A percentile compares a stretch with the other conserved stretches of the same genome.
Conservation (phyloP, 2,329 filamentous ascomycete genomes). For the Emericellopsis cladophorae region DNA sequence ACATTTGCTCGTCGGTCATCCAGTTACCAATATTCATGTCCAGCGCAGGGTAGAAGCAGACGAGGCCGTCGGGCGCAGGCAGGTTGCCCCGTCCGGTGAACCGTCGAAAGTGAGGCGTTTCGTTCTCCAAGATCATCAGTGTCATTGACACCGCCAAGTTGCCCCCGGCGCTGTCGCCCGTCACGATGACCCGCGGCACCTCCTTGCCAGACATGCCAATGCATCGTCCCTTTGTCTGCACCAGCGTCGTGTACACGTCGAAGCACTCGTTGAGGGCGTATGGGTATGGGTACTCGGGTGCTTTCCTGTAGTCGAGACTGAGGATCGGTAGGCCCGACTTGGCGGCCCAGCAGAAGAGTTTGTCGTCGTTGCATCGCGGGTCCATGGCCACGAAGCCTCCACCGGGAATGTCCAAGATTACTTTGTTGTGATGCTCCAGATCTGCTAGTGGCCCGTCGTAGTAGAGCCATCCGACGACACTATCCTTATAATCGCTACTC, state of each 20-base stretch:
- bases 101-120: conserved; percentile 26
- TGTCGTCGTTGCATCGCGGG: conserved; percentile 88
- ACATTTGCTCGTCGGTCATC: conserved; percentile 99
- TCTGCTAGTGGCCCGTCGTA: conserved; percentile 79
- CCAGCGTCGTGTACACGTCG: conserved; percentile 27
- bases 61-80: conserved; percentile 64
- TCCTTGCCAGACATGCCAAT: conserved; percentile 27
- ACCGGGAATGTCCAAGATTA: conserved; percentile 83
- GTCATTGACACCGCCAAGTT: conserved; percentile 53
- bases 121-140: conserved; percentile 79
- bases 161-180: conserved; percentile 35
- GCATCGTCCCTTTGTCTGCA: conserved; percentile 25
- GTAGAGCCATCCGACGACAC: conserved; percentile 81
- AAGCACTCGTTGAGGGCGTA: conserved; percentile 35
- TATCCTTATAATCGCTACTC: conserved; percentile 71
- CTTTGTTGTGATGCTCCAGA: conserved; percentile 59
- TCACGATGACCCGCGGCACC: conserved; percentile 27
- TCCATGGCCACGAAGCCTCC: conserved; percentile 96
- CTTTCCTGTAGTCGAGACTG: conserved; percentile 69
- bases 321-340: conserved; percentile 80
- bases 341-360: conserved; percentile 82
- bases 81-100: conserved; percentile 35
- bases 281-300: conserved; percentile 36
- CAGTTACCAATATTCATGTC: conserved; percentile 98
- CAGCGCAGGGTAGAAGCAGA: conserved; percentile 79